Evolutionary conservation across 177 flowering plant species (phyloP).

Genomic region (Vitis hybrid): DNA sequence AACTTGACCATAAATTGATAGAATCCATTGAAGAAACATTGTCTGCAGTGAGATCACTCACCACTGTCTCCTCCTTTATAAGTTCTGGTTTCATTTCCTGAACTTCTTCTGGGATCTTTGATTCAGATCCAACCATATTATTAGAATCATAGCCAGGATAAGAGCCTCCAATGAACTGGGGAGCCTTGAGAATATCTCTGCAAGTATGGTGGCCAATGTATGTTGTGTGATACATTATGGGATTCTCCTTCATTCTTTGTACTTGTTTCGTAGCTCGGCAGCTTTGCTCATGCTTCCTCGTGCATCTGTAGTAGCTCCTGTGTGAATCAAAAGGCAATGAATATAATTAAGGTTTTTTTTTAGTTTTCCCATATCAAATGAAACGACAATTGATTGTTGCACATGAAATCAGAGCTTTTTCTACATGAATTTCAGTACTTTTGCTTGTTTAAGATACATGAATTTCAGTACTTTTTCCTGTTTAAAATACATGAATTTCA

Average conservation of each 20-base stretch:
- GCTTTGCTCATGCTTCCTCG: slow-evolving; percentile 36
- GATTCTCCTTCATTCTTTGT: slow-evolving; percentile 29
- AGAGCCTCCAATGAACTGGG: slow-evolving; percentile 11
- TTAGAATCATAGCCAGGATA: slow-evolving; percentile 2
- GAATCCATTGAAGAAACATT: slow-evolving; percentile 4
- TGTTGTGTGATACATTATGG: slow-evolving; percentile 24
- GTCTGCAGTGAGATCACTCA: not conserved
- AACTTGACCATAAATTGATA: slow-evolving; percentile 1
- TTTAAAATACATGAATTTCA: no score
- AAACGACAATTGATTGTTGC: no score
- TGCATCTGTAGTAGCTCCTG: slow-evolving; percentile 53
- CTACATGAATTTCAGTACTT: no score
- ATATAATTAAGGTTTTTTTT: no score
- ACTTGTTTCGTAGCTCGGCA: slow-evolving; percentile 50
- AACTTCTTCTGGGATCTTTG: not conserved
- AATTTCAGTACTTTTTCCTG: no score
- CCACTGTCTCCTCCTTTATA: slow-evolving; percentile 1
- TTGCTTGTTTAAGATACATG: no score
- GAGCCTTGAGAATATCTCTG: slow-evolving; percentile 7
- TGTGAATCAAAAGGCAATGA: slow-evolving; percentile 4
- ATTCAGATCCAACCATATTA: not conserved
- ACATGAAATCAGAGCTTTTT: no score
- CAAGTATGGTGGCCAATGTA: slow-evolving; percentile 44
- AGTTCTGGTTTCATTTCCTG: slow-evolving; percentile 1
- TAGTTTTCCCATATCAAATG: no score